These are phyloP conservation scores for Penicillium corylophilum DNA, from an alignment of 2,329 filamentous ascomycete genomes.

Conservation along the genomic window DNA sequence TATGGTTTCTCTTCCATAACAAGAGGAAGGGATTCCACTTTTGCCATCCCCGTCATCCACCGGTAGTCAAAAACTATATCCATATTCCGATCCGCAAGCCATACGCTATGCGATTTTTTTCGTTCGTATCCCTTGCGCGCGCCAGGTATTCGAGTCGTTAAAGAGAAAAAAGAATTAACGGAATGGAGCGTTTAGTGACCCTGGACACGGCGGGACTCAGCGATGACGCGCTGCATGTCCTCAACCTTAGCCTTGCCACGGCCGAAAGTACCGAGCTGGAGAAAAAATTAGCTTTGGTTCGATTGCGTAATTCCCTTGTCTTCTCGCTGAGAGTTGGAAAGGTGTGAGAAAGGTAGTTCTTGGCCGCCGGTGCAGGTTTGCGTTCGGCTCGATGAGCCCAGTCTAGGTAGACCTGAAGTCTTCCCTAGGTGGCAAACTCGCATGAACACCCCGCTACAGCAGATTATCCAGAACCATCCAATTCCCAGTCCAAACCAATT, in stretches of 20 bases:
- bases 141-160: slow-evolving; percentile 28
- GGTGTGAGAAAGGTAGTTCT: not conserved
- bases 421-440: slow-evolving; percentile 2
- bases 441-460: not conserved
- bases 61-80: slow-evolving; percentile 19
- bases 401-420: not conserved
- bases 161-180: slow-evolving; percentile 24
- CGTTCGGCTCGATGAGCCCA: not conserved
- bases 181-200: slow-evolving; percentile 58
- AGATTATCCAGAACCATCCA: not conserved
- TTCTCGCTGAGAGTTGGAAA: not conserved
- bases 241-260: slow-evolving; percentile 99
- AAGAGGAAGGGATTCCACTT: slow-evolving; percentile 26
- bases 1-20: slow-evolving; percentile 27
- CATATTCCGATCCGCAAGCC: slow-evolving; percentile 26
- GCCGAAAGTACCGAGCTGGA: slow-evolving; percentile 92
- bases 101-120: slow-evolving; percentile 23
- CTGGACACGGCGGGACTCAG: slow-evolving; percentile 77
- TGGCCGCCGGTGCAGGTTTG: not conserved
- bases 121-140: slow-evolving; percentile 24
- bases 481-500: not conserved
- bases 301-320: not conserved
- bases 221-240: slow-evolving; percentile 96
- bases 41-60: slow-evolving; percentile 29
- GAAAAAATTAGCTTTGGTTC: slow-evolving; percentile 20